phyloP scores from a whole-genome alignment of 768 basidiomycete species.

The Leccinum rimulosum region DNA sequence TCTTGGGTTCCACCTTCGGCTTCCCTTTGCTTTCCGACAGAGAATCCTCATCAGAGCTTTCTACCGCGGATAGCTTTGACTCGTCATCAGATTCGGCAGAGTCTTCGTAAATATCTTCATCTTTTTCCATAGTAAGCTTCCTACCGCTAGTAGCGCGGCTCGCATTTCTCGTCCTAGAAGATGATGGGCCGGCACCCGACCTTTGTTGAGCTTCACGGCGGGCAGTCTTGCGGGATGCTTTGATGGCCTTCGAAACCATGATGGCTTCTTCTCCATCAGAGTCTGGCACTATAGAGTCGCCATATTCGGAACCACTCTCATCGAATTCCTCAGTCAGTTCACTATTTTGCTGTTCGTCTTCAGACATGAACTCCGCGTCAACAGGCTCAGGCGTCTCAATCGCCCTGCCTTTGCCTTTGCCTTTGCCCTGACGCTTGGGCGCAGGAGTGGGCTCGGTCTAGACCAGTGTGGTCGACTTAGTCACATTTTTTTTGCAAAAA shows the following conservation, averaged over 20 bases:
- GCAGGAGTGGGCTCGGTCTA: slow-evolving; percentile 8
- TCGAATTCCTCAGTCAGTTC: slow-evolving; percentile 49
- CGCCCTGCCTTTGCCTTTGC: slow-evolving; percentile 30
- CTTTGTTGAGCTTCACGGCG: slow-evolving; percentile 27
- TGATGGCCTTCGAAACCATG: slow-evolving; percentile 58
- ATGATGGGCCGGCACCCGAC: slow-evolving; percentile 32
- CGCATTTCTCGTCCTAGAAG: slow-evolving; percentile 39
- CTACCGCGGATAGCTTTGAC: slow-evolving; percentile 10
- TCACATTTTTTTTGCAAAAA: background rate
- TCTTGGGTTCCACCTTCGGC: slow-evolving; percentile 26
- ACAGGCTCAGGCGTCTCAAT: slow-evolving; percentile 26
- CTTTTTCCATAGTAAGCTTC: slow-evolving; percentile 3
- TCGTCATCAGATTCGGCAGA: slow-evolving; percentile 3
- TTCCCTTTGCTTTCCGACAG: slow-evolving; percentile 34
- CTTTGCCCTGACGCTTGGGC: slow-evolving; percentile 12
- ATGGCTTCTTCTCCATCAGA: slow-evolving; percentile 36
- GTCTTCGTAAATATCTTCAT: slow-evolving; percentile 11
- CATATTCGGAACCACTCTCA: slow-evolving; percentile 59
- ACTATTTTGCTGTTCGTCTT: slow-evolving; percentile 41
- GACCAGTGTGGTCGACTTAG: slow-evolving; percentile 15
- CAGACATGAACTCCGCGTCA: slow-evolving; percentile 31
- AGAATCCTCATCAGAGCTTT: slow-evolving; percentile 16
- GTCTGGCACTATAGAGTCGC: slow-evolving; percentile 30
- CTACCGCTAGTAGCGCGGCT: slow-evolving; percentile 40
- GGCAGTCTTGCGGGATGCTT: slow-evolving; percentile 47